Percentiles rank a stretch among this genome's conserved stretches.
Conservation (phyloP, 331 rosid species). For the Rhamnella rubrinervis region DNA sequence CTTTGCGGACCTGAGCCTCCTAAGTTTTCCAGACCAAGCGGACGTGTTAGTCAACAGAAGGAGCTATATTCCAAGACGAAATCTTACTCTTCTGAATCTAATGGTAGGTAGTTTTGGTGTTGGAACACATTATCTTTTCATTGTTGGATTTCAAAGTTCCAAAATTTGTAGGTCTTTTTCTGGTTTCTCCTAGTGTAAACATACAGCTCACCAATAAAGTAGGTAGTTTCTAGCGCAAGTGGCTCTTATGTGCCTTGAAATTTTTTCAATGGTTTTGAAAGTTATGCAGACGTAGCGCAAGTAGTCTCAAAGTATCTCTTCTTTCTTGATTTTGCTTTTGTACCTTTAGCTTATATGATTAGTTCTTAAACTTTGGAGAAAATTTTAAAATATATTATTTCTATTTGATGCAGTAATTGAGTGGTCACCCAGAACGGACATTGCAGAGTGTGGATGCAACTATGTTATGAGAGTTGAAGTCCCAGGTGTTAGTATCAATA, state of each 20-base stretch:
- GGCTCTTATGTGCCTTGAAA: too few species aligned
- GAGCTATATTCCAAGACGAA: slow-evolving; percentile 32
- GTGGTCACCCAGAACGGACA: slow-evolving; percentile 81
- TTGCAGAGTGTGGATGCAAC: slow-evolving; percentile 59
- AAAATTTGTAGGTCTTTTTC: not conserved
- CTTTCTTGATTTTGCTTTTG: not conserved
- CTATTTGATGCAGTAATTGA: slow-evolving; percentile 37
- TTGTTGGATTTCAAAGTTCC: not conserved
- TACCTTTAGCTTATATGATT: not conserved
- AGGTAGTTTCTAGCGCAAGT: too few species aligned
- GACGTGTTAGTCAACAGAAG: slow-evolving; percentile 15
- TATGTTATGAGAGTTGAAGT: slow-evolving; percentile 70
- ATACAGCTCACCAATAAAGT: not conserved
- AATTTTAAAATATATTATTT: not conserved
- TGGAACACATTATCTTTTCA: not conserved
- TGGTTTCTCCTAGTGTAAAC: not conserved
- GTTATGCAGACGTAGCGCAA: not conserved
- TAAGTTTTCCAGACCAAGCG: slow-evolving; percentile 48
- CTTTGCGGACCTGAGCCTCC: slow-evolving; percentile 50
- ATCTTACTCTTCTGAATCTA: slow-evolving; percentile 26
- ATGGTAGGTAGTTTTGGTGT: slow-evolving; percentile 34
- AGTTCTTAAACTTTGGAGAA: not conserved
- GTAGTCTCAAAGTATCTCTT: not conserved
- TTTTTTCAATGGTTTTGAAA: not conserved
- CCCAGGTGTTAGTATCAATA: slow-evolving; percentile 61